Conservation (phyloP, 305 asterid species). For the Withania somnifera region DNA sequence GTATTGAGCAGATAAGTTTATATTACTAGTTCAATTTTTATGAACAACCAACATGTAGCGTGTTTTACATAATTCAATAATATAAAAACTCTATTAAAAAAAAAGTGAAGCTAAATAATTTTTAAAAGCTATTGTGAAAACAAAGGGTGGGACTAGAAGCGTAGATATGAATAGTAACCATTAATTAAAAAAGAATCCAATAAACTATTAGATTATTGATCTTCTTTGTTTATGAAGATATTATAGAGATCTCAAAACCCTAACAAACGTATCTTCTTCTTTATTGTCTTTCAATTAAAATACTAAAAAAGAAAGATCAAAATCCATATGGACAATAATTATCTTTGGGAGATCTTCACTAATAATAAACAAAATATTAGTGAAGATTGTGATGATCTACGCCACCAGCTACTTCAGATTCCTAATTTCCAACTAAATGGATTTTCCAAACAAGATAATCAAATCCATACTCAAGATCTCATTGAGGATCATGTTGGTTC, state of each 20-base stretch:
- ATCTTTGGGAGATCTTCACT: slow-evolving; percentile 3
- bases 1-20: not conserved
- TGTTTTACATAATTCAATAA: not conserved
- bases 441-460: not conserved
- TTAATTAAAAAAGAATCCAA: not conserved
- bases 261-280: slow-evolving; percentile 4
- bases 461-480: not conserved
- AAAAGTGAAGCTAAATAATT: not conserved
- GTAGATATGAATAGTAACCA: not conserved
- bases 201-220: not conserved
- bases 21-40: not conserved
- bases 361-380: not conserved
- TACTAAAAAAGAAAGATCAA: not conserved
- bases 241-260: slow-evolving; percentile 2
- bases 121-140: not conserved
- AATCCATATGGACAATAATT: slow-evolving; percentile 1
- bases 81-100: not conserved
- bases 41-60: not conserved
- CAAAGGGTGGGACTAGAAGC: not conserved
- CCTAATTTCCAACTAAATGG: slow-evolving; percentile 2
- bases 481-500: not conserved
- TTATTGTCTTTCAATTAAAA: not conserved
- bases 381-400: not conserved
- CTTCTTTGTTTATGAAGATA: not conserved
- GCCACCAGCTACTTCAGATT: not conserved